Percentiles rank a stretch among this genome's conserved stretches.
Evolutionary conservation across 495 filamentous ascomycete genomes (phyloP).

Genomic region (Neurospora sp.): DNA sequence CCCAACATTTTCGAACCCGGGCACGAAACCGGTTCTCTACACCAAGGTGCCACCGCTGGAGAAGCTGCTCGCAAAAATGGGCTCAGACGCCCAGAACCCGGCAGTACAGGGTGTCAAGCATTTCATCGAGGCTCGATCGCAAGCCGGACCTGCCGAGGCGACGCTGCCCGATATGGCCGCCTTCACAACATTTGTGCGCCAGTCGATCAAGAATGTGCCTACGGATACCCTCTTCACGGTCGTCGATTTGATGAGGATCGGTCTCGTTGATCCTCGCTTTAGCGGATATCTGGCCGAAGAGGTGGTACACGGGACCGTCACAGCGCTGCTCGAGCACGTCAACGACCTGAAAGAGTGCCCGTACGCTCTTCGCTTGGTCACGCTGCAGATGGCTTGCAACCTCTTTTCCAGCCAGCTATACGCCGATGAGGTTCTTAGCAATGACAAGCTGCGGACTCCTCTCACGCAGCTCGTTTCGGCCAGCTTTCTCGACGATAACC

Average conservation of each 20-base stretch:
- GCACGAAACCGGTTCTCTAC: constrained; percentile 60
- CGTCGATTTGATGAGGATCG: constrained; percentile 69
- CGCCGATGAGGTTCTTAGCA: constrained; percentile 29
- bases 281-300: constrained; percentile 81
- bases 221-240: constrained; percentile 60
- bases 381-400: constrained; percentile 53
- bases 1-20: constrained; percentile 53
- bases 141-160: constrained; percentile 45
- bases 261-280: constrained; percentile 73
- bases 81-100: constrained; percentile 38
- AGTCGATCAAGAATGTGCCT: constrained; percentile 40
- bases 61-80: constrained; percentile 73
- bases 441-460: constrained; percentile 25
- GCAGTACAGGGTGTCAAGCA: constrained; percentile 47
- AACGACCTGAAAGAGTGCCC: constrained; percentile 44
- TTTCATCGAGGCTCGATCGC: constrained; percentile 51
- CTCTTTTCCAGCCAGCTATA: constrained; percentile 55
- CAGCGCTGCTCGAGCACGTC: constrained; percentile 51
- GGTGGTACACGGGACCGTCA: constrained; percentile 48
- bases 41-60: constrained; percentile 72
- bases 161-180: constrained; percentile 49
- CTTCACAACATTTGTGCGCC: constrained; percentile 43
- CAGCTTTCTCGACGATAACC: constrained; percentile 44
- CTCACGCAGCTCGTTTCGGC: constrained; percentile 40
- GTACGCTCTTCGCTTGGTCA: constrained; percentile 75